Conservation (phyloP, 192 early-diverging fungal species). For the Funneliformis mosseae region DNA sequence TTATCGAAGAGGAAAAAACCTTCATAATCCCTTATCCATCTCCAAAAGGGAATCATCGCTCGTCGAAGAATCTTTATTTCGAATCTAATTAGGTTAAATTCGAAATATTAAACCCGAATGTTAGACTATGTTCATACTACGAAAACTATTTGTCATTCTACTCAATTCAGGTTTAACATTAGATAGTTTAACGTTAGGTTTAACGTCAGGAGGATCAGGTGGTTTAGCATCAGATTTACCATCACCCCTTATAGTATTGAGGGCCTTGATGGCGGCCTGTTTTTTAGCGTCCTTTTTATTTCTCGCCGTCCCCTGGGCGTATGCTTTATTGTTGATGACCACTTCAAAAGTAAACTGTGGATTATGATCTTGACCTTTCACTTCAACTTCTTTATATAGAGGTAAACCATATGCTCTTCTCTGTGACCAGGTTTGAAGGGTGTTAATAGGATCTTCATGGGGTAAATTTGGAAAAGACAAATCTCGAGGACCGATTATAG, state of each 20-base stretch:
- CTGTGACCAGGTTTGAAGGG: not conserved
- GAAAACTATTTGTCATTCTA: too few species aligned
- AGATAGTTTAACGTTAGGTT: too few species aligned
- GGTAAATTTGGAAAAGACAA: not conserved
- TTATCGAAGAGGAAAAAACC: too few species aligned
- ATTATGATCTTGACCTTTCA: not conserved
- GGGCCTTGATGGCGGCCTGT: not conserved
- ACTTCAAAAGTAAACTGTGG: not conserved
- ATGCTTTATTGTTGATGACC: not conserved
- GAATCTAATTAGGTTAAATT: too few species aligned
- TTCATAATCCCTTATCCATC: too few species aligned
- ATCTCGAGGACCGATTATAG: not conserved
- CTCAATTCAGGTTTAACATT: too few species aligned
- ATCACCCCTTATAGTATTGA: not conserved
- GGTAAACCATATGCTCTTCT: not conserved
- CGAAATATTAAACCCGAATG: too few species aligned
- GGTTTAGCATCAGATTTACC: too few species aligned
- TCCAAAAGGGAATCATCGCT: too few species aligned
- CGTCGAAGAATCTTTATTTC: too few species aligned
- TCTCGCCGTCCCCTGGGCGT: not conserved
- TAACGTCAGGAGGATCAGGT: too few species aligned
- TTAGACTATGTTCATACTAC: too few species aligned
- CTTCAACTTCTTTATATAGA: not conserved
- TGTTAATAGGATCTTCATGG: not conserved
- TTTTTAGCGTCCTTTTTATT: slow-evolving; percentile 12